These are phyloP conservation scores for Sonneratia caseolaris DNA, from an alignment of 345 rosid species.

Conservation along the genomic window DNA sequence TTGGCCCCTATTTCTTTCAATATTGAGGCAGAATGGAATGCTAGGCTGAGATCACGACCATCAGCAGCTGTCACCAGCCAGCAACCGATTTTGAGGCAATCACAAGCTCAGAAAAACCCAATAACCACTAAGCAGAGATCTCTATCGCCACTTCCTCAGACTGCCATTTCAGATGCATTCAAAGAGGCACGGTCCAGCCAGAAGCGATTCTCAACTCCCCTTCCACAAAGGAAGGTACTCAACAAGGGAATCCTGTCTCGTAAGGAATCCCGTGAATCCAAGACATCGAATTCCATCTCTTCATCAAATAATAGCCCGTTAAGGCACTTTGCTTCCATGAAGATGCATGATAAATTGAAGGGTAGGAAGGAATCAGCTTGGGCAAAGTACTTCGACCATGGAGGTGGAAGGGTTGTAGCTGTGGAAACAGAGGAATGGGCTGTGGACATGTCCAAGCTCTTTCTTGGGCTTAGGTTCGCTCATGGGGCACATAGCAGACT, in stretches of 20 bases:
- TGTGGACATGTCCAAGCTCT: slow-evolving; percentile 77
- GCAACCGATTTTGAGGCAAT: slow-evolving; percentile 19
- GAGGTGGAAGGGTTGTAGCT: slow-evolving; percentile 74
- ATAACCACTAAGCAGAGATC: slow-evolving; percentile 64
- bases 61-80: slow-evolving; percentile 13
- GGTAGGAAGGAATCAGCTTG: slow-evolving; percentile 64
- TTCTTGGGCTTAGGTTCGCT: slow-evolving; percentile 87
- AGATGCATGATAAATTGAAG: slow-evolving; percentile 43
- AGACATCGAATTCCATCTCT: slow-evolving; percentile 20
- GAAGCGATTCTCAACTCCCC: slow-evolving; percentile 86
- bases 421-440: slow-evolving; percentile 57
- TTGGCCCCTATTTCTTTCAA: slow-evolving; percentile 36
- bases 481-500: slow-evolving; percentile 88
- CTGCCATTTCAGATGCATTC: slow-evolving; percentile 57
- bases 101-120: slow-evolving; percentile 38
- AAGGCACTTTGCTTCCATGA: slow-evolving; percentile 47
- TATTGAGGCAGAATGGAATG: slow-evolving; percentile 27
- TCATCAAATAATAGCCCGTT: slow-evolving; percentile 41
- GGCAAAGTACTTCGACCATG: slow-evolving; percentile 76
- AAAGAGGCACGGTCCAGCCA: slow-evolving; percentile 70
- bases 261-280: slow-evolving; percentile 29
- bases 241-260: slow-evolving; percentile 30
- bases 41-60: slow-evolving; percentile 39
- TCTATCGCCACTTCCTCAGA: slow-evolving; percentile 60
- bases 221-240: slow-evolving; percentile 41